phyloP scores from a whole-genome alignment of 768 basidiomycete genomes.

The Panellus pusillus region DNA sequence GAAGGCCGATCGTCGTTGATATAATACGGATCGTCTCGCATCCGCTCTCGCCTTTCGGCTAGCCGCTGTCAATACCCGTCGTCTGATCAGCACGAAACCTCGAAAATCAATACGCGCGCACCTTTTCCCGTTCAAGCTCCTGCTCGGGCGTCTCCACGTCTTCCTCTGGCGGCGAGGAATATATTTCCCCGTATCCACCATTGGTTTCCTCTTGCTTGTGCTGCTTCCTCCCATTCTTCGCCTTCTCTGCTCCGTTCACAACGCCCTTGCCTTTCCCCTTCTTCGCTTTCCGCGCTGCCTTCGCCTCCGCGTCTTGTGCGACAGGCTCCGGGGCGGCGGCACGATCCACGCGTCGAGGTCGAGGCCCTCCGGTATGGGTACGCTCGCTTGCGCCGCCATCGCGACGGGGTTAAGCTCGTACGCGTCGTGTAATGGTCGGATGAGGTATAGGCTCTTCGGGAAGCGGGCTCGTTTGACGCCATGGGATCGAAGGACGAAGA shows the following conservation, averaged over 20 bases:
- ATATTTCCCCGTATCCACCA: conserved; percentile 30
- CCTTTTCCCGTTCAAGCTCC: conserved; percentile 59
- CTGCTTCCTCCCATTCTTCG: conserved; percentile 35
- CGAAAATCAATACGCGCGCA: conserved; percentile 31
- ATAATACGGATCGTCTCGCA: conserved; percentile 90
- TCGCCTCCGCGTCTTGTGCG: conserved; percentile 45
- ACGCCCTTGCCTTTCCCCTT: conserved; percentile 36
- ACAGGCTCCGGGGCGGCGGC: conserved; percentile 52
- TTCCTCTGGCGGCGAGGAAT: conserved; percentile 39
- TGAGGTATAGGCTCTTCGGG: conserved; percentile 88
- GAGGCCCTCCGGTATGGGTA: conserved; percentile 80
- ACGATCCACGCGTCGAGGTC: conserved; percentile 88
- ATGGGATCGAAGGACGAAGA: conserved; percentile 41
- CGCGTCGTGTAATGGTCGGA: conserved; percentile 72
- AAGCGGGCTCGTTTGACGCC: conserved; percentile 51
- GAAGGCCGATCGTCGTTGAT: conserved; percentile 62
- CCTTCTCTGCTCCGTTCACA: conserved; percentile 24
- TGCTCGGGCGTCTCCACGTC: conserved; percentile 59
- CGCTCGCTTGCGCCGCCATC: conserved; percentile 72
- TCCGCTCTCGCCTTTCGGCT: conserved; percentile 71
- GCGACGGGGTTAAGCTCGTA: conserved; percentile 90
- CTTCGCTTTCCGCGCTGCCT: conserved; percentile 51
- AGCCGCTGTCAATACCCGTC: conserved; percentile 53
- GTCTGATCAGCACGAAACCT: neutral
- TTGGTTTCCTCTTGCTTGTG: conserved; percentile 24